Conservation (phyloP, 306 rosid species). For the Ormosia semicastrata region DNA sequence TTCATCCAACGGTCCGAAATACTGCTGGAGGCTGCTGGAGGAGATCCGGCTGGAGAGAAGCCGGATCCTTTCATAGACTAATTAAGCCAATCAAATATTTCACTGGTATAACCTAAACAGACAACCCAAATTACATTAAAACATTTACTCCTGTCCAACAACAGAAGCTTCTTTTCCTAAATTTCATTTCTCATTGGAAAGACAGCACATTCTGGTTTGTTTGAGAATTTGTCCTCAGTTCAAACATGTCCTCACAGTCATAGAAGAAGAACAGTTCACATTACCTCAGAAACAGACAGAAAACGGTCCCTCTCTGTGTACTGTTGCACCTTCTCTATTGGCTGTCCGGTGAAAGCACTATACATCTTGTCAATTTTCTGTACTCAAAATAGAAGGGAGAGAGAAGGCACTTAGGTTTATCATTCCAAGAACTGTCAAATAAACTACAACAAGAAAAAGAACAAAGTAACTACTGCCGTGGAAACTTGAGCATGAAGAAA, state of each 20-base stretch:
- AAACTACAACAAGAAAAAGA: neutral
- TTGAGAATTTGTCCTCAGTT: neutral
- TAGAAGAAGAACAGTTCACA: neutral
- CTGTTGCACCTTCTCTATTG: slow-evolving; percentile 83
- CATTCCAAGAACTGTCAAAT: neutral
- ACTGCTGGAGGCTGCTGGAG: too few species aligned
- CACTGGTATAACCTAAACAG: neutral
- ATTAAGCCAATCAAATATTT: neutral
- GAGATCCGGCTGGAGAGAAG: too few species aligned
- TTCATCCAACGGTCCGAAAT: too few species aligned
- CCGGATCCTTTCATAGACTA: too few species aligned
- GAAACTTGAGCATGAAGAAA: neutral
- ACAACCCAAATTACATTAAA: neutral
- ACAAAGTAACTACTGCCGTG: neutral
- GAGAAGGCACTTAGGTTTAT: neutral
- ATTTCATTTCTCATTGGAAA: neutral
- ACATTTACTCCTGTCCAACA: neutral
- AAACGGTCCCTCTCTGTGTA: slow-evolving; percentile 93
- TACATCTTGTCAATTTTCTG: slow-evolving; percentile 96
- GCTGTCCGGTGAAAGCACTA: slow-evolving; percentile 83
- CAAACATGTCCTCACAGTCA: neutral
- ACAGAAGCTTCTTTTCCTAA: neutral
- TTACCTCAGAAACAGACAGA: slow-evolving; percentile 87
- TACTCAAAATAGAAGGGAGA: slow-evolving; percentile 25
- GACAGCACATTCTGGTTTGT: neutral